Percentiles rank a stretch among this genome's conserved stretches.
These are phyloP conservation scores for Russula sp. DNA, from an alignment of 768 basidiomycete species.

Conservation along the genomic window DNA sequence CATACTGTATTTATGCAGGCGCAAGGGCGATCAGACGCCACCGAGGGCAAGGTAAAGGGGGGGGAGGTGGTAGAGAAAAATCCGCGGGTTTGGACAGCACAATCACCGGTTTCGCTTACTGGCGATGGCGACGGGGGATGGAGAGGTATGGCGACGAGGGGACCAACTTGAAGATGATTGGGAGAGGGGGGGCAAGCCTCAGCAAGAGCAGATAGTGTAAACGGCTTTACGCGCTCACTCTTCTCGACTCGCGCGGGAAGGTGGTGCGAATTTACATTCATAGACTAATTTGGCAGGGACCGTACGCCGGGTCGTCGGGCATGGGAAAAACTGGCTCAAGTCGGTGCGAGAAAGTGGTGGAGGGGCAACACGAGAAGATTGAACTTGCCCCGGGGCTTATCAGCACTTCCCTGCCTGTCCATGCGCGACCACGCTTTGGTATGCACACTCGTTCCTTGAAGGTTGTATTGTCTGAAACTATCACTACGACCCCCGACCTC, in stretches of 20 bases:
- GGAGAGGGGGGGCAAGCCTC: not conserved
- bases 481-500: not conserved
- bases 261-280: not conserved
- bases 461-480: not conserved
- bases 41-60: not conserved
- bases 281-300: conserved; percentile 1
- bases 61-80: not conserved
- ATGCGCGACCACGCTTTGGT: not conserved
- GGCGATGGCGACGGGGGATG: not conserved
- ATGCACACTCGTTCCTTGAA: conserved; percentile 1
- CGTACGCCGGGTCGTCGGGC: conserved; percentile 9
- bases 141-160: not conserved
- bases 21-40: conserved; percentile 15
- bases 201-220: not conserved
- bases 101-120: not conserved
- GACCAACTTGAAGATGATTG: too few species aligned
- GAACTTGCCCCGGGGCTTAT: conserved; percentile 2
- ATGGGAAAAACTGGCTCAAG: conserved; percentile 4
- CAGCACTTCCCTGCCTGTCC: not conserved
- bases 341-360: not conserved
- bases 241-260: conserved; percentile 8
- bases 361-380: not conserved
- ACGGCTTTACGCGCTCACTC: not conserved
- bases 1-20: not conserved
- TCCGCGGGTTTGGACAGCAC: not conserved